Evolutionary conservation across 2,329 filamentous ascomycete genomes (phyloP), one percentile per base, ranked within the genome.

Genomic region (Colletotrichum musae): DNA sequence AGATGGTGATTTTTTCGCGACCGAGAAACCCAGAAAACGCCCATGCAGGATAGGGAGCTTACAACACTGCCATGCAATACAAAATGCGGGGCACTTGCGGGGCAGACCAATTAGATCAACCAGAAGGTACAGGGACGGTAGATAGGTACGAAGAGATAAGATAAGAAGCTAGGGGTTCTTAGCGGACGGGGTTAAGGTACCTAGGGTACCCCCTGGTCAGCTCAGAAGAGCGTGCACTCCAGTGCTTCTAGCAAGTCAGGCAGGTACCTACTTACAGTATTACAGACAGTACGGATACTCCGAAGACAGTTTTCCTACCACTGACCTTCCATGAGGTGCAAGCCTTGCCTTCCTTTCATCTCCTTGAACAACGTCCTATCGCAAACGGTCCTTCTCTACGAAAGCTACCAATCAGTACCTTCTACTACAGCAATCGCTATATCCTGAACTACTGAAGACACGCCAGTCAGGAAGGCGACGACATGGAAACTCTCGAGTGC

Each of bases 401-500:
- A 10, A 10, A 36, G 4, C 7, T 7, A 36, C 7, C 32, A 36
- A 36, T 36, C 32, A 36, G 32, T 36, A 12, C 28, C 15, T 15
- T 51, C 41, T 43, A 10, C 41, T 15, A n/a, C 10, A 5, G 16
- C 41, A 5, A 43, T 12, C 15, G 16, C 41, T 5, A 43, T 4
- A n/a, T 9, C 36, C 13, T 39, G 18, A 13, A 39, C 36, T 16
- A 45, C 21, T 15, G 13, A 36, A 26, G 18, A 21, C 41, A 28
- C 13, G 16, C 18, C 54, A 24, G 13, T 39, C 15, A 21, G 2
- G 21, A 24, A 2, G 21, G 21, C 21, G 21, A 39, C 45, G 41
- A 16, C 52, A 84, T 84, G 81, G 78, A 83, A 39, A 70, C 54
- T 6, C 74, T 83, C 51, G 65, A 71, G 36, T 78, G 78, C 73